A percentile compares a stretch with the other conserved stretches of the same genome.
Conservation (phyloP, 2,329 filamentous ascomycete species). For the Aspergillus sp. region DNA sequence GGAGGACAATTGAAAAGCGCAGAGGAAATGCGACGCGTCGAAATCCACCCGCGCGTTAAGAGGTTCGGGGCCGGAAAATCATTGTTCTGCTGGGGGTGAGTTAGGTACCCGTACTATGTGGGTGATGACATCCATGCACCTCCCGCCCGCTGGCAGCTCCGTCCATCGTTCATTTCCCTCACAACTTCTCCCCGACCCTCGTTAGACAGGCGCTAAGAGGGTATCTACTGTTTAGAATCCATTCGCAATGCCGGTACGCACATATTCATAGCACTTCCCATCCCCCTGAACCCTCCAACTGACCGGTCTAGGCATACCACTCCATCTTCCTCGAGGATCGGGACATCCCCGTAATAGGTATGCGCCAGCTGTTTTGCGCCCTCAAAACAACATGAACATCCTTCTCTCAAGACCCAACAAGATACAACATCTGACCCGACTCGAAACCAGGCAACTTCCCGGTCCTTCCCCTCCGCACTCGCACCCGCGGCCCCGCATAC, state of each 20-base stretch:
- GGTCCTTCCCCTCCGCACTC: slow-evolving; percentile 88
- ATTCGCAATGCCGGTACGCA: slow-evolving; percentile 48
- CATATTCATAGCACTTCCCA: not conserved
- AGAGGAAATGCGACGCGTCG: slow-evolving; percentile 28
- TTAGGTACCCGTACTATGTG: slow-evolving; percentile 4
- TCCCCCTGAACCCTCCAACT: slow-evolving; percentile 2
- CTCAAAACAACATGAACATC: slow-evolving; percentile 9
- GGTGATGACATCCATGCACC: slow-evolving; percentile 27
- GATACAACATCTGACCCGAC: not conserved
- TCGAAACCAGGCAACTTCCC: slow-evolving; percentile 76
- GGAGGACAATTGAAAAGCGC: not conserved
- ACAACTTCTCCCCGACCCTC: slow-evolving; percentile 12
- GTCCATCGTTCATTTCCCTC: slow-evolving; percentile 8
- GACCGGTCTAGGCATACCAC: slow-evolving; percentile 76
- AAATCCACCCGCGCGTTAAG: slow-evolving; percentile 36
- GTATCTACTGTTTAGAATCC: slow-evolving; percentile 4
- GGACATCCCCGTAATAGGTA: slow-evolving; percentile 64
- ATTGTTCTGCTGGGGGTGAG: slow-evolving; percentile 4
- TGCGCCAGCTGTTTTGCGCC: slow-evolving; percentile 3
- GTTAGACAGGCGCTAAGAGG: slow-evolving; percentile 21
- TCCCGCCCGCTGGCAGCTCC: slow-evolving; percentile 16
- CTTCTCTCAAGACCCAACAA: not conserved
- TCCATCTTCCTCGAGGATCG: slow-evolving; percentile 88
- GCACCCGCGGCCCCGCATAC: slow-evolving; percentile 92
- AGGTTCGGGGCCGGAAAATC: slow-evolving; percentile 40